Percentiles rank a stretch among this genome's conserved stretches.
These are phyloP conservation scores for Sclerotinia minor DNA, from an alignment of 2,329 filamentous ascomycete genomes.

Conservation along the genomic window DNA sequence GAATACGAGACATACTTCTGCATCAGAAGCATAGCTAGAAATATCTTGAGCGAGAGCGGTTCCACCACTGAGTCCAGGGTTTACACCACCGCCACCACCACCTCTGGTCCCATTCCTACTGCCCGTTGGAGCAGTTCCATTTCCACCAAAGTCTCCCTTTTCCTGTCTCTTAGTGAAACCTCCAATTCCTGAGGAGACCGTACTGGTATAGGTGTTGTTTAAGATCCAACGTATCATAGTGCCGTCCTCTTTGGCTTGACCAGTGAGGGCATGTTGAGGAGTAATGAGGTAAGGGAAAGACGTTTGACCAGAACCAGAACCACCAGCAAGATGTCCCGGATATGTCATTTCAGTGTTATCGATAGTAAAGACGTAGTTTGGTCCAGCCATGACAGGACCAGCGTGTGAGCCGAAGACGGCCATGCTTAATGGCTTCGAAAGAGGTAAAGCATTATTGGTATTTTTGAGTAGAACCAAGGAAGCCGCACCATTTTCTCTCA, in stretches of 20 bases:
- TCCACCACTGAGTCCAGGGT: neutral
- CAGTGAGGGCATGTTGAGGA: conserved; percentile 68
- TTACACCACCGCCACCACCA: neutral
- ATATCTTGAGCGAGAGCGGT: neutral
- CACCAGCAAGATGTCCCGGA: conserved; percentile 28
- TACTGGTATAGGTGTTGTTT: conserved; percentile 39
- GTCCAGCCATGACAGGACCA: conserved; percentile 45
- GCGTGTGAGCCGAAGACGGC: conserved; percentile 82
- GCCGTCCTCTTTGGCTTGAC: conserved; percentile 59
- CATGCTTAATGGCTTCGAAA: conserved; percentile 73
- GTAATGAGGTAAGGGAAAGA: conserved; percentile 74
- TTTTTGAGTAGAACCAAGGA: conserved; percentile 82
- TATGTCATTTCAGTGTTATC: conserved; percentile 22
- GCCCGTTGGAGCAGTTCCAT: neutral
- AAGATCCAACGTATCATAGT: conserved; percentile 55
- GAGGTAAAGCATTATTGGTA: conserved; percentile 63
- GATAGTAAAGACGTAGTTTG: conserved; percentile 26
- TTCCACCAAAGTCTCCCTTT: neutral
- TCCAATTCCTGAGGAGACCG: neutral
- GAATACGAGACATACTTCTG: conserved; percentile 39
- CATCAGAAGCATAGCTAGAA: neutral
- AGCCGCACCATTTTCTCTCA: conserved; percentile 53
- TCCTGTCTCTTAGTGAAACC: neutral
- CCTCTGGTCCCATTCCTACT: neutral
- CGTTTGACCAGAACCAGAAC: conserved; percentile 48